Evolutionary conservation across 2,329 filamentous ascomycete species (phyloP), one percentile per base, ranked within the genome.

Genomic region (Fonsecaea pugnacius): DNA sequence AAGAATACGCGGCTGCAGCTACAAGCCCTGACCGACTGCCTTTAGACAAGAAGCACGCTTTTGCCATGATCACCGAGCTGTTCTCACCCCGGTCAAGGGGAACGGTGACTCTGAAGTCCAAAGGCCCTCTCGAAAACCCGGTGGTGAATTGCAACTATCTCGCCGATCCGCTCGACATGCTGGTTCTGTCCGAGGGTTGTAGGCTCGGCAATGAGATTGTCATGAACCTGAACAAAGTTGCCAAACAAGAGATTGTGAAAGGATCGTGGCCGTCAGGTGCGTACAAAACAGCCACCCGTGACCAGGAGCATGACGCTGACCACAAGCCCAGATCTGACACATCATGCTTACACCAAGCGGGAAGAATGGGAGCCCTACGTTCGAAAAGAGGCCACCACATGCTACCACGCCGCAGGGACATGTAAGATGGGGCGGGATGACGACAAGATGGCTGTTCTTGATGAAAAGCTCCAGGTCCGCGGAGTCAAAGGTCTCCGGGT

Each of bases 201-300:
- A 78, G 79, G 1, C 84, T 83, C 53, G 85, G 79, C 0, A 87
- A 88, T 67, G 85, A 89, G 73, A 84, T 88, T 65, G 79, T 87
- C 30, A 83, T 82, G 72, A 75, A 84, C n/a, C 85, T 82, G 72
- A 75, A 84, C 16, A 86, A 85, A 0, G 76, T 77, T 1, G 85
- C 84, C 0, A 89, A 86, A 0, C 85, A 81, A 72, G 80, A 83
- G 60, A 76, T 88, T 5, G 79, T 87, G 12, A 85, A 85, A 70
- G 86, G 86, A 0, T 81, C 83, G 10, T 89, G 86, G 85, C 86
- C 86, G 0, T 54, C 63, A n/a, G 60, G 67, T 69, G 33, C 56
- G 65, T 62, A 14, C 40, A 12, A 24, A n/a, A 7, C 18, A 6
- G 21, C 24, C 16, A 12, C 46, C n/a, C 33, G 16, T 3, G 14